Evolutionary conservation across 208 protist genomes (phyloP).

Genomic region (Zelonia costaricensis): DNA sequence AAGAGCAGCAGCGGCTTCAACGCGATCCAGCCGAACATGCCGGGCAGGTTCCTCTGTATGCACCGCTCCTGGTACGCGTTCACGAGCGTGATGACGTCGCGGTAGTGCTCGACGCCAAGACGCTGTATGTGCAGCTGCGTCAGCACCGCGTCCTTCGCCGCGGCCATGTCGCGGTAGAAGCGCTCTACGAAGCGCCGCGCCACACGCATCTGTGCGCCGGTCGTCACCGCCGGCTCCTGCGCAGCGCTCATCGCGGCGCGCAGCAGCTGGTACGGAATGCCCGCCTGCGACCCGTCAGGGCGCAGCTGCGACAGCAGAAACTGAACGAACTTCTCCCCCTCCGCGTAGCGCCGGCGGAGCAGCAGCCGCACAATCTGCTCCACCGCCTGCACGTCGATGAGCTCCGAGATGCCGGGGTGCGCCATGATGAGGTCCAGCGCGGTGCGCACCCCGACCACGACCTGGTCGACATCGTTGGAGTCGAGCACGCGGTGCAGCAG

Average conservation of each 20-base stretch:
- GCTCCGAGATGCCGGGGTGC: constrained; percentile 70
- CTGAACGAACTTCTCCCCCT: constrained; percentile 71
- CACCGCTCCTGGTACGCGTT: constrained; percentile 71
- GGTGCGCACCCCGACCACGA: constrained; percentile 44
- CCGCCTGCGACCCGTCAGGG: constrained; percentile 31
- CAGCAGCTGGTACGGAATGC: constrained; percentile 34
- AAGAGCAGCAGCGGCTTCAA: constrained; percentile 72
- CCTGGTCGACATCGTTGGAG: constrained; percentile 45
- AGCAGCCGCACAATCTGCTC: constrained; percentile 58
- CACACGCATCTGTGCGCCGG: constrained; percentile 29
- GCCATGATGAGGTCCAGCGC: constrained; percentile 60
- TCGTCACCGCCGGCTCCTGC: constrained; percentile 75
- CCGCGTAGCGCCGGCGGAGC: constrained; percentile 49
- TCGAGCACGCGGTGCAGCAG: constrained; percentile 61
- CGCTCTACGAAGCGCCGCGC: constrained; percentile 58
- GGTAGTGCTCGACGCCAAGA: constrained; percentile 63
- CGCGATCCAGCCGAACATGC: constrained; percentile 85
- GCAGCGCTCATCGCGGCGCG: constrained; percentile 60
- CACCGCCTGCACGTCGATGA: constrained; percentile 75
- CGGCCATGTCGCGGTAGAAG: constrained; percentile 63
- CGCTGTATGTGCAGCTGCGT: constrained; percentile 73
- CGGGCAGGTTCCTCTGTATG: constrained; percentile 56
- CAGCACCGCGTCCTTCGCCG: constrained; percentile 71
- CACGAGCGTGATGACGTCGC: constrained; percentile 66
- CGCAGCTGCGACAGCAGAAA: constrained; percentile 58